Percentiles rank a stretch among this genome's conserved stretches.
These are phyloP conservation scores for Pythium scleroteichum DNA, from an alignment of 352 stramenopile genomes.

Conservation along the genomic window DNA sequence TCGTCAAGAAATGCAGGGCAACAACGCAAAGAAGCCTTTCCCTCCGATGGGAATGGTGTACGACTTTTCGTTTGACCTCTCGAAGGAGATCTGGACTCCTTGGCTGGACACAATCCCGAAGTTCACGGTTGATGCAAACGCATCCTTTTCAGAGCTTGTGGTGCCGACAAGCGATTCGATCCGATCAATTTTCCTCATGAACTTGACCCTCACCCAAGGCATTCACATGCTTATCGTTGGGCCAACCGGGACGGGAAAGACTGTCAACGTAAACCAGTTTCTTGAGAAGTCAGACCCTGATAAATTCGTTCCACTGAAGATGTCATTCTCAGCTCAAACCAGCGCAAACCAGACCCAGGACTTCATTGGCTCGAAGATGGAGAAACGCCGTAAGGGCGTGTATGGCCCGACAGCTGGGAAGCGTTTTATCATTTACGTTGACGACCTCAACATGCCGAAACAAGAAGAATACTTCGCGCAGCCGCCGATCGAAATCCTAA, in stretches of 20 bases:
- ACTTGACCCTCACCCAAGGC: slow-evolving; percentile 73
- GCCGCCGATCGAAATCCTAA: slow-evolving; percentile 93
- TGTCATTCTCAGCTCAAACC: slow-evolving; percentile 93
- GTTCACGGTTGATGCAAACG: slow-evolving; percentile 68
- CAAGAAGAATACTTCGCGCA: slow-evolving; percentile 94
- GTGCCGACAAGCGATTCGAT: slow-evolving; percentile 94
- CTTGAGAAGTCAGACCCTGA: slow-evolving; percentile 87
- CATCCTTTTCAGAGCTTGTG: slow-evolving; percentile 91
- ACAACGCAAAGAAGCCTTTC: slow-evolving; percentile 55
- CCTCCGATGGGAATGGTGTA: slow-evolving; percentile 79
- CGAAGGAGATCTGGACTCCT: slow-evolving; percentile 77
- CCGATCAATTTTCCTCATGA: slow-evolving; percentile 92
- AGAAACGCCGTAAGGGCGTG: slow-evolving; percentile 93
- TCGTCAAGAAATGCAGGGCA: slow-evolving; percentile 75
- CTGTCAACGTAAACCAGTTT: slow-evolving; percentile 93
- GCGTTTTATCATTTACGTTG: slow-evolving; percentile 92
- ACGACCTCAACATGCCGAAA: slow-evolving; percentile 97
- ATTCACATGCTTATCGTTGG: slow-evolving; percentile 94
- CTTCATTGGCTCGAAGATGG: slow-evolving; percentile 93
- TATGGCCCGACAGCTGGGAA: slow-evolving; percentile 92
- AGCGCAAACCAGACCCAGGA: slow-evolving; percentile 93
- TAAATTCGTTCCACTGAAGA: slow-evolving; percentile 90
- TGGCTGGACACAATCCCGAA: slow-evolving; percentile 92
- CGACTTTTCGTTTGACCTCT: slow-evolving; percentile 90
- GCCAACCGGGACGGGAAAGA: slow-evolving; percentile 94